These are phyloP conservation scores for Thermoascus crustaceus DNA, from an alignment of 2,329 filamentous ascomycete genomes.

Conservation along the genomic window DNA sequence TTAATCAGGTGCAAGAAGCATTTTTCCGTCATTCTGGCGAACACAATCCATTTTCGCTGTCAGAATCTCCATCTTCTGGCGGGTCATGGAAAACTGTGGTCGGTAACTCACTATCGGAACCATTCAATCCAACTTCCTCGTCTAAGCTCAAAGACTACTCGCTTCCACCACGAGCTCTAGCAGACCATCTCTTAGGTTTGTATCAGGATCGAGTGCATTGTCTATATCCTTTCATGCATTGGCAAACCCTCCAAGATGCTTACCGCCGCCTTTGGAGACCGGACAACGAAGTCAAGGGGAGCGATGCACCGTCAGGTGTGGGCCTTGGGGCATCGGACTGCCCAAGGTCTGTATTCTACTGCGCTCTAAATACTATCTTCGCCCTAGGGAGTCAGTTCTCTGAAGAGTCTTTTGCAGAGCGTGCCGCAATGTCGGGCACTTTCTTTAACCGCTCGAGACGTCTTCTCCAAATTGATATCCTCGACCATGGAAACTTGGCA, in stretches of 20 bases:
- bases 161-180: constrained; percentile 34
- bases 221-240: constrained; percentile 40
- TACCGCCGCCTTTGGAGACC: constrained; percentile 35
- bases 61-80: too few species aligned
- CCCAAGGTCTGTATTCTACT: constrained; percentile 33
- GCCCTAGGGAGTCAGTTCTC: constrained; percentile 36
- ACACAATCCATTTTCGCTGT: too few species aligned
- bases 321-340: constrained; percentile 29
- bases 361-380: constrained; percentile 38
- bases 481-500: constrained; percentile 31
- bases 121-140: too few species aligned
- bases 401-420: constrained; percentile 21
- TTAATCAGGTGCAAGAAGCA: too few species aligned
- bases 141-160: constrained; percentile 24
- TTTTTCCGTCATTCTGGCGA: too few species aligned
- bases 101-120: constrained; percentile 10
- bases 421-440: constrained; percentile 19
- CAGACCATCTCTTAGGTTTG: constrained; percentile 33
- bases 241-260: constrained; percentile 32
- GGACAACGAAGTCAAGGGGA: constrained; percentile 9
- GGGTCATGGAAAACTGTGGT: too few species aligned
- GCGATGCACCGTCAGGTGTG: constrained; percentile 18
- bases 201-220: constrained; percentile 36
- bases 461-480: constrained; percentile 30
- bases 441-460: constrained; percentile 30